Conservation (phyloP, 2,329 filamentous ascomycete genomes). For the Penicillium paneum region DNA sequence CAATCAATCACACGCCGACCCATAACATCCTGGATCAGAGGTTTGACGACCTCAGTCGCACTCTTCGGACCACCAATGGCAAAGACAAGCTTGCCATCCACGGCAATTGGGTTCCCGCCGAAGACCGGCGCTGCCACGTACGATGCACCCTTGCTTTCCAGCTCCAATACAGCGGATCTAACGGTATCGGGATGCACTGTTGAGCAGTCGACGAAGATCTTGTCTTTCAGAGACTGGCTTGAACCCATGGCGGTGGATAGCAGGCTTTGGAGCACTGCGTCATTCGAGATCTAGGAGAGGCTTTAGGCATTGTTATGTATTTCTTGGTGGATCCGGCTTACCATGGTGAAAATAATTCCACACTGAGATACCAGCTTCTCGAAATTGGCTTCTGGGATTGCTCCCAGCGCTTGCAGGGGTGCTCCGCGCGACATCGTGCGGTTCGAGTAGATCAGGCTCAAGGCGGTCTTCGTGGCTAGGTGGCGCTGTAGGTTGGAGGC, state of each 20-base stretch:
- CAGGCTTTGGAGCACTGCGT: slow-evolving; percentile 37
- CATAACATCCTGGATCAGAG: slow-evolving; percentile 46
- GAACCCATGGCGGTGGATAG: slow-evolving; percentile 27
- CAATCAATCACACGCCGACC: slow-evolving; percentile 43
- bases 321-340: slow-evolving; percentile 12
- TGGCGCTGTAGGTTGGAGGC: slow-evolving; percentile 44
- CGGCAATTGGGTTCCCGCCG: slow-evolving; percentile 44
- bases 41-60: slow-evolving; percentile 36
- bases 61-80: slow-evolving; percentile 40
- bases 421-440: slow-evolving; percentile 42
- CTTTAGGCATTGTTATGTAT: slow-evolving; percentile 7
- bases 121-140: slow-evolving; percentile 46
- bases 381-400: slow-evolving; percentile 32
- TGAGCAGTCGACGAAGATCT: slow-evolving; percentile 82
- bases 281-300: slow-evolving; percentile 38
- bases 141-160: slow-evolving; percentile 35
- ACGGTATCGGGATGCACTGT: slow-evolving; percentile 76
- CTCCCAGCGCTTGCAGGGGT: slow-evolving; percentile 37
- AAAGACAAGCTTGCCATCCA: slow-evolving; percentile 47
- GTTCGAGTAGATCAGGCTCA: slow-evolving; percentile 40
- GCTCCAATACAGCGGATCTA: slow-evolving; percentile 29
- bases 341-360: slow-evolving; percentile 42
- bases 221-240: slow-evolving; percentile 55
- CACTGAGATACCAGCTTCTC: slow-evolving; percentile 36
- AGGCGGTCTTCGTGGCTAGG: slow-evolving; percentile 31